Evolutionary conservation across 1,139 yeast species (phyloP).

Genomic region (Geotrichum reessii): DNA sequence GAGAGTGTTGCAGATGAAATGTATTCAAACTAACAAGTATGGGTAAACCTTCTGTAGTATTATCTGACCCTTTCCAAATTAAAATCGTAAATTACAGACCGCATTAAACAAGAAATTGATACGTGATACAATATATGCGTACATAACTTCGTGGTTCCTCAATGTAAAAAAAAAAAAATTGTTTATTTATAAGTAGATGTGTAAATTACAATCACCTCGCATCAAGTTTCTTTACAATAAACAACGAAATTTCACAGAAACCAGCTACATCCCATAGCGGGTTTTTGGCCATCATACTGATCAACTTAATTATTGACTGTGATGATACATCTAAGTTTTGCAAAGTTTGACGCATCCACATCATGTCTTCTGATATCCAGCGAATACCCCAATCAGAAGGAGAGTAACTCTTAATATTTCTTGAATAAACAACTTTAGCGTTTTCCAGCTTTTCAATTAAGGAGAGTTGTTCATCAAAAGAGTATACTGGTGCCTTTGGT

Average conservation of each 20-base stretch:
- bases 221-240: conserved; percentile 23
- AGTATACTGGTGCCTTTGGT: conserved; percentile 22
- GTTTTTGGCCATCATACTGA: conserved; percentile 22
- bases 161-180: not conserved
- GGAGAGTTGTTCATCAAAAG: conserved; percentile 21
- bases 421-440: conserved; percentile 21
- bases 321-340: conserved; percentile 19
- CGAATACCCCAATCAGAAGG: conserved; percentile 27
- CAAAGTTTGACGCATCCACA: conserved; percentile 24
- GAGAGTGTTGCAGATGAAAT: too few relatives aligned
- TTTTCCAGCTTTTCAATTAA: conserved; percentile 19
- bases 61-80: too few relatives aligned
- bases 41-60: too few relatives aligned
- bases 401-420: conserved; percentile 17
- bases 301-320: conserved; percentile 18
- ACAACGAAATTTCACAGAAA: conserved; percentile 23
- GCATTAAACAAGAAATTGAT: too few relatives aligned
- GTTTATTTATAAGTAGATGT: not conserved
- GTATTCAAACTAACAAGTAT: too few relatives aligned
- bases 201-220: not conserved
- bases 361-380: conserved; percentile 27
- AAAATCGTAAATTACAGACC: too few relatives aligned
- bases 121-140: too few relatives aligned
- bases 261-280: conserved; percentile 22
- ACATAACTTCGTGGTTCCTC: not conserved